Evolutionary conservation across 768 basidiomycete genomes (phyloP).

Genomic region (Leccinum uliginosum): DNA sequence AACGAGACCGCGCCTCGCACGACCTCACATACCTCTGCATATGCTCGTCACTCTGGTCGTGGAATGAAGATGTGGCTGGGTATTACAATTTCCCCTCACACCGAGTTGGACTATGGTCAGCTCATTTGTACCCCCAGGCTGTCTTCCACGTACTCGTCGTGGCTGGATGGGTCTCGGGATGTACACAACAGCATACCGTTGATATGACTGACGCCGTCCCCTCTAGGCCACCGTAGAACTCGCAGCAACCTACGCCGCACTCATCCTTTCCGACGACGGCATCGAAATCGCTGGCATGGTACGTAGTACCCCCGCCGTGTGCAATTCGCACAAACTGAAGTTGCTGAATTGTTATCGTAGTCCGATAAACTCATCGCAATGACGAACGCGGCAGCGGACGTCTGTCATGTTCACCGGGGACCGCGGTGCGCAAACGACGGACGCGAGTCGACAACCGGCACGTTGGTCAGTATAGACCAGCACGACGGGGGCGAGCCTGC

Average conservation of each 20-base stretch:
- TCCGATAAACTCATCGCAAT: slow-evolving; percentile 87
- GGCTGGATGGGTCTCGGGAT: slow-evolving; percentile 23
- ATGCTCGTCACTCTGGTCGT: too few species aligned
- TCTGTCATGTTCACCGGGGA: too few species aligned
- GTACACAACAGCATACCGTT: neutral
- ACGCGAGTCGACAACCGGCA: too few species aligned
- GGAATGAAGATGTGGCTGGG: too few species aligned
- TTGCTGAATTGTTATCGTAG: slow-evolving; percentile 37
- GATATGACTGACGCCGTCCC: slow-evolving; percentile 6
- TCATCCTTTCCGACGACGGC: slow-evolving; percentile 93
- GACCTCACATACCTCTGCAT: too few species aligned
- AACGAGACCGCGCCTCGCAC: too few species aligned
- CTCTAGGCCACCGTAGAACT: slow-evolving; percentile 64
- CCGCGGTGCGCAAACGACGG: too few species aligned
- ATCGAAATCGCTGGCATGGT: slow-evolving; percentile 99
- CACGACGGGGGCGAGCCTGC: too few species aligned
- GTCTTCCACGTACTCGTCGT: neutral
- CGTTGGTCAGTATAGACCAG: too few species aligned
- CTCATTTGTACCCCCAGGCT: too few species aligned
- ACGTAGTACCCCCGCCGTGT: slow-evolving; percentile 36
- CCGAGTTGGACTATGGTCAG: too few species aligned
- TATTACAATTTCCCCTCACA: too few species aligned
- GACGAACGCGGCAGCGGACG: slow-evolving; percentile 77
- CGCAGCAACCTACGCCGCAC: slow-evolving; percentile 89
- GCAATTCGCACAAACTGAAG: neutral